Evolutionary conservation across 306 rosid genomes (phyloP).

Genomic region (Vigna reflexopilosa): DNA sequence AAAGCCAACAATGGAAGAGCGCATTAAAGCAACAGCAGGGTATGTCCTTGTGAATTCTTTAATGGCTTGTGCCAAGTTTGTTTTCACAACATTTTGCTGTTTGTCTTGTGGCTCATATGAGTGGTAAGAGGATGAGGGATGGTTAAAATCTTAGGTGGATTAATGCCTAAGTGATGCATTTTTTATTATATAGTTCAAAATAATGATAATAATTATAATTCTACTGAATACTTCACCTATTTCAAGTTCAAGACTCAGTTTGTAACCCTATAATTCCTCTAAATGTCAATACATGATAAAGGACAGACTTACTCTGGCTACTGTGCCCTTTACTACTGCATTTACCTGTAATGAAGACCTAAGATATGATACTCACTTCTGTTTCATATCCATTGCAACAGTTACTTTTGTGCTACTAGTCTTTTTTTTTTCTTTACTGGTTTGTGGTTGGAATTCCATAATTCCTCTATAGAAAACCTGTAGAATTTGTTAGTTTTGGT

Average conservation of each 20-base stretch:
- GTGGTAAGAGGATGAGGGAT: constrained; percentile 8
- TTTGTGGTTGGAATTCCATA: background rate
- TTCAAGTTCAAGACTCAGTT: constrained; percentile 19
- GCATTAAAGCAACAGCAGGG: constrained; percentile 89
- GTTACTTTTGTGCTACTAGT: background rate
- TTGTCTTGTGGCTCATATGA: background rate
- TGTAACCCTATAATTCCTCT: constrained; percentile 14
- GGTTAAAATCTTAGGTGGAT: constrained; percentile 16
- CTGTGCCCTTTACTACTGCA: background rate
- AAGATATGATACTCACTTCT: background rate
- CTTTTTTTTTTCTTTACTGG: background rate
- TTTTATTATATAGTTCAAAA: background rate
- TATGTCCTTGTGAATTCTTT: constrained; percentile 47
- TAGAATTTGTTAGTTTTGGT: constrained; percentile 1
- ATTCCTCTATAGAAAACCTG: background rate
- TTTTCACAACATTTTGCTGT: constrained; percentile 7
- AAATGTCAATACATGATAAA: background rate
- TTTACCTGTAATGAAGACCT: constrained; percentile 1
- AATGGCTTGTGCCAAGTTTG: constrained; percentile 18
- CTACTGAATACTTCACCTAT: background rate
- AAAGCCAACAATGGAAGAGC: constrained; percentile 75
- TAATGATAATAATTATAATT: background rate
- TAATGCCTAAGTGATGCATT: constrained; percentile 8
- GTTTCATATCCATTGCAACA: constrained; percentile 1
- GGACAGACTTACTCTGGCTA: background rate